Evolutionary conservation across 495 filamentous ascomycete genomes (phyloP).

Genomic region (Aspergillus mulundensis): DNA sequence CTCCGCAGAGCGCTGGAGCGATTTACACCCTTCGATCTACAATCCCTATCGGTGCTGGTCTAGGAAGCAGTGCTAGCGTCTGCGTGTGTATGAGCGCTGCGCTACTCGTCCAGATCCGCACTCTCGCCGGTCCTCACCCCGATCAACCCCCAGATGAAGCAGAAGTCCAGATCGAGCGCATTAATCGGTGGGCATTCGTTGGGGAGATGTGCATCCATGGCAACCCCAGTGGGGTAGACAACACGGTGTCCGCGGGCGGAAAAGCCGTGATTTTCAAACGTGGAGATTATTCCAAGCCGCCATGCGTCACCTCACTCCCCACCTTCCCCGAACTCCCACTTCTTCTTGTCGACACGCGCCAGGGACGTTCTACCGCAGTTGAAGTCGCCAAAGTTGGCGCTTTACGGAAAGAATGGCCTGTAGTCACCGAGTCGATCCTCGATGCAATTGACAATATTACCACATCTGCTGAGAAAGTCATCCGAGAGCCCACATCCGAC

Average conservation of each 20-base stretch:
- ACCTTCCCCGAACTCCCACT: constrained; percentile 89
- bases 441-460: constrained; percentile 81
- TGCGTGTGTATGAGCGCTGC: constrained; percentile 85
- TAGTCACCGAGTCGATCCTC: constrained; percentile 71
- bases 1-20: constrained; percentile 68
- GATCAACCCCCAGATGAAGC: constrained; percentile 82
- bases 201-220: constrained; percentile 96
- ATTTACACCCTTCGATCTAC: constrained; percentile 91
- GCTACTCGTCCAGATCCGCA: constrained; percentile 80
- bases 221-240: constrained; percentile 94
- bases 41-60: constrained; percentile 85
- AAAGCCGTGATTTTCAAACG: constrained; percentile 90
- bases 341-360: constrained; percentile 81
- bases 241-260: constrained; percentile 89
- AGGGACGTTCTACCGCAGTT: constrained; percentile 71
- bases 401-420: constrained; percentile 64
- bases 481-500: constrained; percentile 61
- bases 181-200: constrained; percentile 97
- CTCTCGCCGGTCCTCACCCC: constrained; percentile 80
- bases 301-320: constrained; percentile 68
- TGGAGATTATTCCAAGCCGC: constrained; percentile 70
- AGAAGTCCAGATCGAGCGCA: constrained; percentile 79
- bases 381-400: constrained; percentile 83
- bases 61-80: constrained; percentile 91
- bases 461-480: constrained; percentile 64